Percentiles rank a stretch among this genome's conserved stretches.
These are phyloP conservation scores for Thyridium curvatum DNA, from an alignment of 2,329 filamentous ascomycete genomes.

Conservation along the genomic window DNA sequence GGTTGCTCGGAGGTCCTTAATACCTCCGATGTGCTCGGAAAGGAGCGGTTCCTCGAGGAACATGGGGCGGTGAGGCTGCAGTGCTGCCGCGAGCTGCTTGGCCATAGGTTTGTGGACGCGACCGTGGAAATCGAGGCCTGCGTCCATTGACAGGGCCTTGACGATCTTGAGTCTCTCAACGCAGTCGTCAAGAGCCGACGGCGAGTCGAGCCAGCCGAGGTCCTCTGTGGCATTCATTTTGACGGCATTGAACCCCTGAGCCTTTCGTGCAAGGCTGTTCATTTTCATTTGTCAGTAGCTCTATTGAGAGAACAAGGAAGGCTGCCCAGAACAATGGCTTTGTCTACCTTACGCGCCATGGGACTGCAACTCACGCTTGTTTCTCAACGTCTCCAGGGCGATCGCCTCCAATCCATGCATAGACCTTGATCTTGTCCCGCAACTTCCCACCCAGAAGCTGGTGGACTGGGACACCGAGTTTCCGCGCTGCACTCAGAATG, in stretches of 20 bases:
- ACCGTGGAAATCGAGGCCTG: slow-evolving; percentile 64
- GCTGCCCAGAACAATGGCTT: too few species aligned
- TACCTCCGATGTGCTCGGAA: slow-evolving; percentile 52
- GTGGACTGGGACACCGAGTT: slow-evolving; percentile 50
- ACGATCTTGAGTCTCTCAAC: slow-evolving; percentile 57
- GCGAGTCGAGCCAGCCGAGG: slow-evolving; percentile 60
- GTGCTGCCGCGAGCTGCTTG: slow-evolving; percentile 56
- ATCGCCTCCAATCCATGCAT: slow-evolving; percentile 66
- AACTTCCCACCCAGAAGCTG: slow-evolving; percentile 61
- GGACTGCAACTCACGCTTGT: slow-evolving; percentile 34
- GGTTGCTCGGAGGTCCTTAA: slow-evolving; percentile 48
- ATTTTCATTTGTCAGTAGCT: neutral
- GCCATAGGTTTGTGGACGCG: slow-evolving; percentile 64
- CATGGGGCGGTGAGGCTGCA: slow-evolving; percentile 55
- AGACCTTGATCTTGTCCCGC: slow-evolving; percentile 55
- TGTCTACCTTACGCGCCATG: neutral
- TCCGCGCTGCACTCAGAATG: slow-evolving; percentile 8
- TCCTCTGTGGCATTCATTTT: slow-evolving; percentile 68
- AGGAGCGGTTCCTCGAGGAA: slow-evolving; percentile 63
- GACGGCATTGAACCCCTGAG: slow-evolving; percentile 49
- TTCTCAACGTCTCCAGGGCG: slow-evolving; percentile 52
- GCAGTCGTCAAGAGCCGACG: slow-evolving; percentile 45
- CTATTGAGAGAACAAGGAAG: too few species aligned
- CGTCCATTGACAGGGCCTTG: slow-evolving; percentile 58
- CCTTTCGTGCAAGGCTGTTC: slow-evolving; percentile 38